Conservation (phyloP, 2,329 filamentous ascomycete species). For the Penicillium sp. region DNA sequence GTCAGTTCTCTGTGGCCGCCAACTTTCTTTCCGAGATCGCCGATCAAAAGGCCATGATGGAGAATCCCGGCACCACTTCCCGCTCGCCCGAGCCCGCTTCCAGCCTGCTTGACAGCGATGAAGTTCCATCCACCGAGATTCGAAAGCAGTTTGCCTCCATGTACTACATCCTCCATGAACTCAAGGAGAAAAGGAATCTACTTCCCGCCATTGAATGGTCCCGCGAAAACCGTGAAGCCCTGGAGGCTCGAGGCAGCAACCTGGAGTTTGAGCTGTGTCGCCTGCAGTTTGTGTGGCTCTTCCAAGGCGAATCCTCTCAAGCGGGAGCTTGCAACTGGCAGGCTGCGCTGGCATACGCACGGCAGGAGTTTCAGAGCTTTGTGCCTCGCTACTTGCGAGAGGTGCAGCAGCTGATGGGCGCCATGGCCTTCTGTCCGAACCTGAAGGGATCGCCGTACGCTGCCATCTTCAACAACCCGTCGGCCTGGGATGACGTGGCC, state of each 20-base stretch:
- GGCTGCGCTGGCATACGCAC: constrained; percentile 72
- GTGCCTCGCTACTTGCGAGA: constrained; percentile 71
- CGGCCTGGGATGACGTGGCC: constrained; percentile 78
- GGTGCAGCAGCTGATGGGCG: constrained; percentile 75
- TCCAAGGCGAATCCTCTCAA: constrained; percentile 63
- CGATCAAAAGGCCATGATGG: constrained; percentile 42
- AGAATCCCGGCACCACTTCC: constrained; percentile 28
- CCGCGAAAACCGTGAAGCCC: constrained; percentile 61
- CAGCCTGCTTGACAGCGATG: constrained; percentile 52
- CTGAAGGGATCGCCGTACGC: constrained; percentile 73
- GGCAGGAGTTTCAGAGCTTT: constrained; percentile 70
- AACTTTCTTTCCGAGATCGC: constrained; percentile 75
- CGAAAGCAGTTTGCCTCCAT: constrained; percentile 80
- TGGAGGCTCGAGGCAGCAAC: constrained; percentile 83
- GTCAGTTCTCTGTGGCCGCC: constrained; percentile 82
- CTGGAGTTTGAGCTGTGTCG: constrained; percentile 92
- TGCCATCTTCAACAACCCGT: constrained; percentile 70
- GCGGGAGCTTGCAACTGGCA: constrained; percentile 40
- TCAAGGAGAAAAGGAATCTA: constrained; percentile 70
- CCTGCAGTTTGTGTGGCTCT: constrained; percentile 85
- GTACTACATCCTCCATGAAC: constrained; percentile 80
- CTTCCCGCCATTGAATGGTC: constrained; percentile 87
- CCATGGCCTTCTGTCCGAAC: constrained; percentile 76
- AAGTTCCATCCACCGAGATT: constrained; percentile 64
- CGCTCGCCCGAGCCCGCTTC: constrained; percentile 40